Percentiles rank a stretch among this genome's conserved stretches.
Evolutionary conservation across 1,139 yeast species (phyloP).

Genomic region (Saccharomyces hybrid): DNA sequence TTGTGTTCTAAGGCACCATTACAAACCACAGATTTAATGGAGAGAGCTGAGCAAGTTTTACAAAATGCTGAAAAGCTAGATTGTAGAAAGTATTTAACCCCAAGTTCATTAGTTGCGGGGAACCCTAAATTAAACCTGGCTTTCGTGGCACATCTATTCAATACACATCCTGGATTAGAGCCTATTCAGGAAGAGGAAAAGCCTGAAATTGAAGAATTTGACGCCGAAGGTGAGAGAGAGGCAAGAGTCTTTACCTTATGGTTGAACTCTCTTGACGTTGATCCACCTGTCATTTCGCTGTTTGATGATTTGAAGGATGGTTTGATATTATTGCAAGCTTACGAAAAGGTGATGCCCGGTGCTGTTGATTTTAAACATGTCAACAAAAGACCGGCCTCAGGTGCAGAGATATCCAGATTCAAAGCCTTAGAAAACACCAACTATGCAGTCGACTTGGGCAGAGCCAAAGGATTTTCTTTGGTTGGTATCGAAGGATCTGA

Average conservation of each 20-base stretch:
- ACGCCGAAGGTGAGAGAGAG: slow-evolving; percentile 99
- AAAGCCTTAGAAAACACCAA: slow-evolving; percentile 94
- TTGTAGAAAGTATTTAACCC: slow-evolving; percentile 90
- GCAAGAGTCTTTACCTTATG: slow-evolving; percentile 96
- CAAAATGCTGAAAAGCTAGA: slow-evolving; percentile 83
- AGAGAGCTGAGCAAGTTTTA: slow-evolving; percentile 82
- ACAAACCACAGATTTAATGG: slow-evolving; percentile 59
- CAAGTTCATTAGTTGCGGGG: slow-evolving; percentile 88
- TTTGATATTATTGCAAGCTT: slow-evolving; percentile 79
- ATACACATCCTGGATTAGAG: slow-evolving; percentile 93
- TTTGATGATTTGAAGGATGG: slow-evolving; percentile 97
- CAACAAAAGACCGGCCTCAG: slow-evolving; percentile 71
- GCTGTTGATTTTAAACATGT: slow-evolving; percentile 73
- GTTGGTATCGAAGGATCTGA: slow-evolving; percentile 99
- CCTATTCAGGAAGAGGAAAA: slow-evolving; percentile 90
- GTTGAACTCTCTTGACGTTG: slow-evolving; percentile 93
- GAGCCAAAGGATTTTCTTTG: slow-evolving; percentile 80
- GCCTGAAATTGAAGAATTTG: slow-evolving; percentile 85
- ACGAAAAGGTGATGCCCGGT: slow-evolving; percentile 92
- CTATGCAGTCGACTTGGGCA: slow-evolving; percentile 93
- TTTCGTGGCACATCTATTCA: slow-evolving; percentile 92
- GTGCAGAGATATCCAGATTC: slow-evolving; percentile 72
- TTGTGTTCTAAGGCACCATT: slow-evolving; percentile 75
- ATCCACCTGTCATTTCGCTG: slow-evolving; percentile 83
- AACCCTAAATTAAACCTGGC: slow-evolving; percentile 95